A percentile compares a stretch with the other conserved stretches of the same genome.
These are phyloP conservation scores for Mycena latifolia DNA, from an alignment of 768 basidiomycete genomes.

Conservation along the genomic window DNA sequence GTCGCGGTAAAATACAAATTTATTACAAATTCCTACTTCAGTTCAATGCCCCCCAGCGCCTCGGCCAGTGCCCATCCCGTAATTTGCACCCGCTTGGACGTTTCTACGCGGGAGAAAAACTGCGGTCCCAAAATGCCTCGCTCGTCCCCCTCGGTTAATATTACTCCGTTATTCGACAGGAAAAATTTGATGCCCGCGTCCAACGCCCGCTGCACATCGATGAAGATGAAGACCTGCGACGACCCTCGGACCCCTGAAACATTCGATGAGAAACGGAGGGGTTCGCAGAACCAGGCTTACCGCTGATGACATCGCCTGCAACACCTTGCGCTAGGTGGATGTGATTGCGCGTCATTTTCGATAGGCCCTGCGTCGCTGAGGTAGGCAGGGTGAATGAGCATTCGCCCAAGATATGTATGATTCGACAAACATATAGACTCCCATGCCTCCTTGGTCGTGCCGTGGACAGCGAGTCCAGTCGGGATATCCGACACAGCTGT, in stretches of 20 bases:
- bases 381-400: background rate
- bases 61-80: slow-evolving; percentile 41
- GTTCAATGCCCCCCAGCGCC: background rate
- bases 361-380: slow-evolving; percentile 77
- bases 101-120: slow-evolving; percentile 81
- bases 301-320: slow-evolving; percentile 77
- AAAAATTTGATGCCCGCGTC: slow-evolving; percentile 79
- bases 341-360: slow-evolving; percentile 90
- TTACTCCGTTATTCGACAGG: slow-evolving; percentile 88
- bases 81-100: slow-evolving; percentile 48
- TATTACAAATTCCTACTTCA: background rate
- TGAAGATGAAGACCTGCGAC: slow-evolving; percentile 85
- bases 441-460: slow-evolving; percentile 81
- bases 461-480: slow-evolving; percentile 81
- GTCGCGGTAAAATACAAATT: slow-evolving; percentile 4
- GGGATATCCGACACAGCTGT: slow-evolving; percentile 72
- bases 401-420: background rate
- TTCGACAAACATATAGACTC: slow-evolving; percentile 56
- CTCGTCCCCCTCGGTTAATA: slow-evolving; percentile 85
- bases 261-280: background rate
- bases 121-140: slow-evolving; percentile 69
- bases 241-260: slow-evolving; percentile 81
- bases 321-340: slow-evolving; percentile 92
- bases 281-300: slow-evolving; percentile 49
- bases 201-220: slow-evolving; percentile 80